Evolutionary conservation across 495 filamentous ascomycete species (phyloP).

Genomic region (Penicillium verhagenii): DNA sequence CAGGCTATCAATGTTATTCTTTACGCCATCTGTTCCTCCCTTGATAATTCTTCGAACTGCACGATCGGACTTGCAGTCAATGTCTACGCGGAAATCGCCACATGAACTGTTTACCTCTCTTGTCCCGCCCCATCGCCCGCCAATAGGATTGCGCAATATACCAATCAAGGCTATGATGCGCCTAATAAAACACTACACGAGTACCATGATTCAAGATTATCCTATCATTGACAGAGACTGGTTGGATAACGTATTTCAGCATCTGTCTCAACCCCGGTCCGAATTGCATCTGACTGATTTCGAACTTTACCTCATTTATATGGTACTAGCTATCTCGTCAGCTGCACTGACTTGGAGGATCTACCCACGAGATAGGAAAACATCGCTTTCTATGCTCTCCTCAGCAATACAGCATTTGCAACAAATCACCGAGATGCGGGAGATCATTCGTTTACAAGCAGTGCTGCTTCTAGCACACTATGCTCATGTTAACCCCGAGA

Average conservation of each 20-base stretch:
- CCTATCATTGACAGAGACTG: not conserved
- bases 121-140: not conserved
- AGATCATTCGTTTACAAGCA: not conserved
- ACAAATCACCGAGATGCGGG: not conserved
- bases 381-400: not conserved
- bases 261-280: not conserved
- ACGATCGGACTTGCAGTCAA: too few species aligned
- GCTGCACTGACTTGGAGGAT: not conserved
- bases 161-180: not conserved
- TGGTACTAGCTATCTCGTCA: not conserved
- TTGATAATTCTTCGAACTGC: not conserved
- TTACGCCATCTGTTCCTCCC: not conserved
- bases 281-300: not conserved
- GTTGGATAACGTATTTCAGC: not conserved
- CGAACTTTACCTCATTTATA: not conserved
- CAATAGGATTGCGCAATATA: not conserved
- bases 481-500: not conserved
- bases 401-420: not conserved
- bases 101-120: not conserved
- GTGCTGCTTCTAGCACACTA: not conserved
- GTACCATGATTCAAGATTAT: not conserved
- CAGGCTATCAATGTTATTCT: not conserved
- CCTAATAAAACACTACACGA: not conserved
- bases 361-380: not conserved
- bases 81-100: not conserved